phyloP scores from a whole-genome alignment of 2,329 filamentous ascomycete genomes.

The Colletotrichum destructivum region DNA sequence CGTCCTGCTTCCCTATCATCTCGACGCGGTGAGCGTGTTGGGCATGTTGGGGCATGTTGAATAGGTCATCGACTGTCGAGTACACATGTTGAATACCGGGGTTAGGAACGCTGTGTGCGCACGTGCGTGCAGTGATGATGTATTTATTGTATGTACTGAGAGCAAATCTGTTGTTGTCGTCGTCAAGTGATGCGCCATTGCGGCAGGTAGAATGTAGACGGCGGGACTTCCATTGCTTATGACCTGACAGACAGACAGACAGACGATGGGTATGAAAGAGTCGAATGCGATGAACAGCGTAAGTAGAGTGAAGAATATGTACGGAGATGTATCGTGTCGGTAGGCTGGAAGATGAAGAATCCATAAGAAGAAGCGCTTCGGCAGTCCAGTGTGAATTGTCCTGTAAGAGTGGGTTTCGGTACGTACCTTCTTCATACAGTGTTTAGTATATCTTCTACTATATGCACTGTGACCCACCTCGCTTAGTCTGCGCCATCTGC shows the following conservation, averaged over 20 bases:
- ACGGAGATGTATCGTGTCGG: neutral
- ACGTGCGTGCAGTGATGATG: neutral
- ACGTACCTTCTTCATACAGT: neutral
- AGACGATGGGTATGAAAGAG: too few relatives aligned
- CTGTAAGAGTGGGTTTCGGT: neutral
- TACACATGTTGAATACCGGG: neutral
- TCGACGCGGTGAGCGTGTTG: neutral
- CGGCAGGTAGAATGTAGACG: too few relatives aligned
- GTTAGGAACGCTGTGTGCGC: neutral
- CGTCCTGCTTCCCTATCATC: neutral
- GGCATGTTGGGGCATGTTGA: too few relatives aligned
- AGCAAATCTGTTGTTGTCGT: neutral
- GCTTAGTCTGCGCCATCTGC: neutral
- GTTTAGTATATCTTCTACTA: rapidly evolving
- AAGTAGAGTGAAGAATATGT: too few relatives aligned
- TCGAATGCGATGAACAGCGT: too few relatives aligned
- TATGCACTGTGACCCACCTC: neutral
- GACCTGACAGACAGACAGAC: too few relatives aligned
- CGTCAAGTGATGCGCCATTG: neutral
- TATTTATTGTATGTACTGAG: too few relatives aligned
- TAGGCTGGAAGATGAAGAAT: neutral
- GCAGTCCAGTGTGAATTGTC: neutral
- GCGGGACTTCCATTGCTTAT: too few relatives aligned
- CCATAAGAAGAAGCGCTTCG: neutral
- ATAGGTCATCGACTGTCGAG: too few relatives aligned